Conservation (phyloP, 2,329 filamentous ascomycete species). For the Fusarium sp. region DNA sequence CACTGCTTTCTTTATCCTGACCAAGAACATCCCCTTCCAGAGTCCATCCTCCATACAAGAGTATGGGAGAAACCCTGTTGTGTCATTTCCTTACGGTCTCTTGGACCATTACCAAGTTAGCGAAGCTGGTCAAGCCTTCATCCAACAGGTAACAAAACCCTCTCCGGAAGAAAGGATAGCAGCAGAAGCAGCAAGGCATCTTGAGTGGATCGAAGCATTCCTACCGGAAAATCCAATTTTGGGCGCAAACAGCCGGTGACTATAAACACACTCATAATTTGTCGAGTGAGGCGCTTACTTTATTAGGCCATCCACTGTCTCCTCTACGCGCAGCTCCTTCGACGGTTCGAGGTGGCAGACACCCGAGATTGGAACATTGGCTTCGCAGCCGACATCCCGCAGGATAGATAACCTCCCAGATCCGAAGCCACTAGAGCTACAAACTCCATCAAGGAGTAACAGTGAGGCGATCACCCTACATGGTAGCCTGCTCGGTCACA, state of each 20-base stretch:
- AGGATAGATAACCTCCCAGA: too few relatives aligned
- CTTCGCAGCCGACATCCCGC: too few relatives aligned
- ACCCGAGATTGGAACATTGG: too few relatives aligned
- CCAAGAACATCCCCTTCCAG: not conserved
- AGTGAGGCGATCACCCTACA: too few relatives aligned
- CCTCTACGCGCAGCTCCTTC: not conserved
- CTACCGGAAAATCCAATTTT: not conserved
- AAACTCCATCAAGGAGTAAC: too few relatives aligned
- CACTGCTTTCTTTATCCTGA: conserved; percentile 1
- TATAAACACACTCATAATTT: not conserved
- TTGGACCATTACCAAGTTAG: not conserved
- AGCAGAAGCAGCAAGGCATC: not conserved
- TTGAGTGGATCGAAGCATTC: not conserved
- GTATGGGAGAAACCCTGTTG: not conserved
- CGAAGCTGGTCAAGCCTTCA: not conserved
- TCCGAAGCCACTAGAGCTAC: too few relatives aligned
- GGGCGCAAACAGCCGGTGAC: not conserved
- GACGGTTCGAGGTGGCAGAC: too few relatives aligned
- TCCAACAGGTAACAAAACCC: not conserved
- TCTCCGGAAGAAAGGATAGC: not conserved
- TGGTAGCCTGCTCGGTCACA: too few relatives aligned
- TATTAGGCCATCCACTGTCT: not conserved
- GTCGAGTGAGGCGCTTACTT: too few relatives aligned
- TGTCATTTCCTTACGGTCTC: not conserved
- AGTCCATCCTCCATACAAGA: not conserved